Conservation (phyloP, 129 eudicot genomes). For the Pulicaria dysenterica region DNA sequence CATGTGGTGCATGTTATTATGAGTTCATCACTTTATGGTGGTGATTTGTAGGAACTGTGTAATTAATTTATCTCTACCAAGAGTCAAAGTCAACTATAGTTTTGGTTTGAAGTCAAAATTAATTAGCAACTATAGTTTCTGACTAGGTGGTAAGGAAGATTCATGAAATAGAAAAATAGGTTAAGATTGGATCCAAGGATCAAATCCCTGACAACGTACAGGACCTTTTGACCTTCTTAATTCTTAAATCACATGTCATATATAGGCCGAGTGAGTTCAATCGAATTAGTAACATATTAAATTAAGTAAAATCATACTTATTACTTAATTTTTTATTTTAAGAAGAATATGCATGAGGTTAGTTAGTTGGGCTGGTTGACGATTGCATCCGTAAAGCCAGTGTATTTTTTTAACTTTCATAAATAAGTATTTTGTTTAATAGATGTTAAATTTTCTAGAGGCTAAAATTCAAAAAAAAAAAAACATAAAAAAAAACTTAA, state of each 20-base stretch:
- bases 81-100: slow-evolving; percentile 1
- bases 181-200: slow-evolving; percentile 7
- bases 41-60: neutral
- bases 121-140: neutral
- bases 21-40: neutral
- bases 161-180: neutral
- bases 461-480: no score
- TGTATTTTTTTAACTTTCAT: no score
- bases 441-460: no score
- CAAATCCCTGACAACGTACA: neutral
- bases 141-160: slow-evolving; percentile 8
- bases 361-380: no score
- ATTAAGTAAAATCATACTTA: no score
- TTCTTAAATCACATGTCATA: neutral
- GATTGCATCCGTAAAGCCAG: no score
- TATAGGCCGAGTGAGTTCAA: neutral
- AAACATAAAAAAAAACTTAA: no score
- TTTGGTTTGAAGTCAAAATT: slow-evolving; percentile 11
- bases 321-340: no score
- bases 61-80: neutral
- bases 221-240: neutral
- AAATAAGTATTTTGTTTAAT: no score
- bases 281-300: neutral
- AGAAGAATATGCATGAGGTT: no score
- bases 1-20: slow-evolving; percentile 1